Evolutionary conservation across 1,284 basidiomycete genomes (phyloP), one percentile per base, ranked within the genome.

Genomic region (Sporisorium exsertum): DNA sequence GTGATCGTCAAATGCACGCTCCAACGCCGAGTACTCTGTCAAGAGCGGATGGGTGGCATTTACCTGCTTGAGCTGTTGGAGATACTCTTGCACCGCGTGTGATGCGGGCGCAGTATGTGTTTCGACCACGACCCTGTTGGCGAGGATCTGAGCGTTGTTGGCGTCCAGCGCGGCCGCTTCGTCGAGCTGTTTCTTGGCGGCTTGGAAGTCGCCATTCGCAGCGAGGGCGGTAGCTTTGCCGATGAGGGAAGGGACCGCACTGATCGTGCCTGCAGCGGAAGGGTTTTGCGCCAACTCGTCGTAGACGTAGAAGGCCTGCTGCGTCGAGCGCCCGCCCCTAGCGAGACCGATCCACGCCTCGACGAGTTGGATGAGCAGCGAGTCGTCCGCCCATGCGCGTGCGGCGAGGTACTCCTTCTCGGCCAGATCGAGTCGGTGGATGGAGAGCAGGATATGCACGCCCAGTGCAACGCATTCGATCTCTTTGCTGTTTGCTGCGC

Each of bases 291-390:
- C 81, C 22, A 85, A 56, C 65, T 85, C 84, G 50, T 85, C 84
- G 63, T 81, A 85, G 4, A 85, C 83, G 54, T 85, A 85, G 65
- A 80, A 85, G 1, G 84, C 83, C 53, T 85, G 84, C 40, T 85
- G 84, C 2, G 83, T 78, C n/a, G 75, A 35, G 0, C 83, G 61
- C 0, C 84, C 84, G 18, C 84, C 84, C 27, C 72, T 69, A 40
- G 71, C 69, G 2, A 85, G 68, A 5, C 82, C 84, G 20, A 85
- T 72, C 81, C 80, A 83, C 2, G 84, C 84, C 62, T 85, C 84
- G 64, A 85, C 81, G 29, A 84, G 74, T 59, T 79, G 81, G 42
- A 85, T 83, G 16, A 85, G 75, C 18, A 85, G 59, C 12, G 81
- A 77, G 56, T 85, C 84, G 55, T 85, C 83, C 2, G 81, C 81